These are phyloP conservation scores for Leccinum aurantiacum DNA, from an alignment of 768 basidiomycete genomes.

Conservation along the genomic window DNA sequence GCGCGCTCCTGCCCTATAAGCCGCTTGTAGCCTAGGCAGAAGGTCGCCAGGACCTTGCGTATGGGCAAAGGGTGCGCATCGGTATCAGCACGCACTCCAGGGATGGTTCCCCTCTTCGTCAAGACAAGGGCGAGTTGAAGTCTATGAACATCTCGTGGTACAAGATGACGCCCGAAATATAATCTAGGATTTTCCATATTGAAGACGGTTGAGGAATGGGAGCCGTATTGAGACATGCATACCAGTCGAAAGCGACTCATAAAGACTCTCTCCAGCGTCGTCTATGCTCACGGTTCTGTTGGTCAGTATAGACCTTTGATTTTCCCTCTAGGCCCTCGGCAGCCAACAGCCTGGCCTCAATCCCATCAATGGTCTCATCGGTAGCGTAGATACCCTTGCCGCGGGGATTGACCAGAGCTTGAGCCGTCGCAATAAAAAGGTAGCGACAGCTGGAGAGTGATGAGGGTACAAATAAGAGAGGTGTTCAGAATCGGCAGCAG, in stretches of 20 bases:
- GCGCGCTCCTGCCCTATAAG: slow-evolving; percentile 44
- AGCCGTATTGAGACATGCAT: slow-evolving; percentile 6
- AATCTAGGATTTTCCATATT: slow-evolving; percentile 31
- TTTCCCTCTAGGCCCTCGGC: slow-evolving; percentile 29
- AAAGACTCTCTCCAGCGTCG: slow-evolving; percentile 46
- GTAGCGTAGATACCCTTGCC: slow-evolving; percentile 57
- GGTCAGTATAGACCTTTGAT: slow-evolving; percentile 31
- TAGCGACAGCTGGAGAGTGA: slow-evolving; percentile 42
- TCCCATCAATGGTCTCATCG: slow-evolving; percentile 48
- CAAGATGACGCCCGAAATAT: slow-evolving; percentile 54
- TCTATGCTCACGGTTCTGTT: slow-evolving; percentile 40
- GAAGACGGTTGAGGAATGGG: background rate
- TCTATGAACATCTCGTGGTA: slow-evolving; percentile 48
- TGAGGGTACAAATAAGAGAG: slow-evolving; percentile 38
- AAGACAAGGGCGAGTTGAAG: slow-evolving; percentile 47
- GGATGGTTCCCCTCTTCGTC: slow-evolving; percentile 44
- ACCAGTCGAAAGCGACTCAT: slow-evolving; percentile 44
- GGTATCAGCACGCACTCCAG: slow-evolving; percentile 51
- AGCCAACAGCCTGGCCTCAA: slow-evolving; percentile 40
- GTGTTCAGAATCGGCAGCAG: slow-evolving; percentile 10
- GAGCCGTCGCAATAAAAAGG: slow-evolving; percentile 45
- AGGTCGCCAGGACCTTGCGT: slow-evolving; percentile 52
- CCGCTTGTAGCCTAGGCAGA: slow-evolving; percentile 41
- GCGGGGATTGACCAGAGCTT: slow-evolving; percentile 44
- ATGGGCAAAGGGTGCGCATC: slow-evolving; percentile 46